Percentiles rank a stretch among this genome's conserved stretches.
phyloP scores from a whole-genome alignment of 2,329 filamentous ascomycete genomes.

The Calycina marina region DNA sequence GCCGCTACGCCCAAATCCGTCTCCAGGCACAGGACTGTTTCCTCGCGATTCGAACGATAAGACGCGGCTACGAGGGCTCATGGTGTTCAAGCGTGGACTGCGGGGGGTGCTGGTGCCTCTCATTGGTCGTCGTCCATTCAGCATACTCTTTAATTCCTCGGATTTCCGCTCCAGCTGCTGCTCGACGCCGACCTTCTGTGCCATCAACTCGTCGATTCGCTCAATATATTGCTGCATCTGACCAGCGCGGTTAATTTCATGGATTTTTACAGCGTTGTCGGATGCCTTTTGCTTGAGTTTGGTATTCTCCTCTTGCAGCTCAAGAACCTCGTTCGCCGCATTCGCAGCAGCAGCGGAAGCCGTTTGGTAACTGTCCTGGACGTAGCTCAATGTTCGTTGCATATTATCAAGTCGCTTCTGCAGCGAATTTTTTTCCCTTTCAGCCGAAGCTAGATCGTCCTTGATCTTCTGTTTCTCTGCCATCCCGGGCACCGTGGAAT shows the following conservation, averaged over 20 bases:
- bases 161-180: slow-evolving; percentile 26
- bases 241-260: slow-evolving; percentile 14
- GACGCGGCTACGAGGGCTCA: slow-evolving; percentile 11
- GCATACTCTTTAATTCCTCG: slow-evolving; percentile 22
- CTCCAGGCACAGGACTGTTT: slow-evolving; percentile 15
- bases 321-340: slow-evolving; percentile 7
- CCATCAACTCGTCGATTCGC: slow-evolving; percentile 23
- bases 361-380: slow-evolving; percentile 18
- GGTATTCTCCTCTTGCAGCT: slow-evolving; percentile 9
- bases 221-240: slow-evolving; percentile 9
- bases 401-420: slow-evolving; percentile 10
- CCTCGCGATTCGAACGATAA: slow-evolving; percentile 8
- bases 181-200: slow-evolving; percentile 20
- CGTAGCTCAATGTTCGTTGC: slow-evolving; percentile 18
- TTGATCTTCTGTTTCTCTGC: slow-evolving; percentile 28
- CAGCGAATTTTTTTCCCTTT: slow-evolving; percentile 12
- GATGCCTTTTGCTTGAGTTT: slow-evolving; percentile 12
- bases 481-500: slow-evolving; percentile 25
- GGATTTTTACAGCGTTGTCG: slow-evolving; percentile 16
- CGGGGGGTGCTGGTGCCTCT: slow-evolving; percentile 18
- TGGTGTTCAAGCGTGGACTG: slow-evolving; percentile 20
- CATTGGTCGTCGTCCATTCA: slow-evolving; percentile 26
- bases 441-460: slow-evolving; percentile 19
- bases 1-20: too few relatives aligned
- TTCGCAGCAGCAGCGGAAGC: slow-evolving; percentile 14